phyloP scores from a whole-genome alignment of 1,139 yeast species.

The Yamadazyma diospyri region DNA sequence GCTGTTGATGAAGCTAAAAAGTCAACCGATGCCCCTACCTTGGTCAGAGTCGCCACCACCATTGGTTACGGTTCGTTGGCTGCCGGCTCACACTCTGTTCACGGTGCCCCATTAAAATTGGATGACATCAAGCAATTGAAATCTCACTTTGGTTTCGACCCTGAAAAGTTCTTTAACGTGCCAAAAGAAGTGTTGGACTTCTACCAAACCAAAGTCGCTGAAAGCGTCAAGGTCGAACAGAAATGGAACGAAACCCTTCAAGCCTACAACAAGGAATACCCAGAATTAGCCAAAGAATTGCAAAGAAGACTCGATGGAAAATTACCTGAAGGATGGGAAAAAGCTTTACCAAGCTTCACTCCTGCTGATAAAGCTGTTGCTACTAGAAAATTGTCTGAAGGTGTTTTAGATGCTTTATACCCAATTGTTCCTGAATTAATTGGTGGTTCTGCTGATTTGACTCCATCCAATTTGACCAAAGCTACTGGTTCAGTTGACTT shows the following conservation, averaged over 20 bases:
- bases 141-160: slow-evolving; percentile 83
- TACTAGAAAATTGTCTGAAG: slow-evolving; percentile 92
- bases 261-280: slow-evolving; percentile 66
- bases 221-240: slow-evolving; percentile 58
- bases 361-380: slow-evolving; percentile 82
- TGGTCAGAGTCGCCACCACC: slow-evolving; percentile 84
- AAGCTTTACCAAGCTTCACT: slow-evolving; percentile 74
- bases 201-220: slow-evolving; percentile 56
- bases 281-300: slow-evolving; percentile 68
- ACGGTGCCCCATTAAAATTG: slow-evolving; percentile 94
- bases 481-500: slow-evolving; percentile 81
- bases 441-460: slow-evolving; percentile 99
- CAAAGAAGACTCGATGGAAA: slow-evolving; percentile 77
- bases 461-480: slow-evolving; percentile 96
- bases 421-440: slow-evolving; percentile 79
- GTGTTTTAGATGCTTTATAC: slow-evolving; percentile 63
- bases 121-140: slow-evolving; percentile 92
- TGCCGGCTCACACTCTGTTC: slow-evolving; percentile 90
- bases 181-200: slow-evolving; percentile 80
- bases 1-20: slow-evolving; percentile 75
- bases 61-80: slow-evolving; percentile 91
- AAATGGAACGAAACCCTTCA: slow-evolving; percentile 71
- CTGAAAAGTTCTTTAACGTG: slow-evolving; percentile 73
- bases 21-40: slow-evolving; percentile 82
- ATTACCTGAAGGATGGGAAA: slow-evolving; percentile 84